These are phyloP conservation scores for Cladophialophora psammophila DNA, from an alignment of 2,329 filamentous ascomycete genomes.

Conservation along the genomic window DNA sequence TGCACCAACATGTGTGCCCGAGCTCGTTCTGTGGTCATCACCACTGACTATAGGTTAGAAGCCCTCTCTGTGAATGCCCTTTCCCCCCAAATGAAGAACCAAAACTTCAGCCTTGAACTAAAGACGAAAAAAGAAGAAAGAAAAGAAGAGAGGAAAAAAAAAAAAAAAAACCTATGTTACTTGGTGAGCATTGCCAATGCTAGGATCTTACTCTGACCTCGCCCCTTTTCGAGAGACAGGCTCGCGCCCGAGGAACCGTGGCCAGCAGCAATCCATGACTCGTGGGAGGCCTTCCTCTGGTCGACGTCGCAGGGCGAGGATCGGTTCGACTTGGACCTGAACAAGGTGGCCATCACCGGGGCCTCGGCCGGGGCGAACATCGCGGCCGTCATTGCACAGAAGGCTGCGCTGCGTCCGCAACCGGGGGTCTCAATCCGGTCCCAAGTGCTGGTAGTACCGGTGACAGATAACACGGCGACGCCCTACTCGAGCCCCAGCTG, in stretches of 20 bases:
- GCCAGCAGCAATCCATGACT: constrained; percentile 65
- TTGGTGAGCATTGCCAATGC: constrained; percentile 1
- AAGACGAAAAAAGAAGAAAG: not conserved
- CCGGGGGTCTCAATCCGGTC: constrained; percentile 38
- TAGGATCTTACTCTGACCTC: constrained; percentile 17
- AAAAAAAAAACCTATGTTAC: not conserved
- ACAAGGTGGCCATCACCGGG: constrained; percentile 57
- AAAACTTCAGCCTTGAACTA: no score
- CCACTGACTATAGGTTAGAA: constrained; percentile 38
- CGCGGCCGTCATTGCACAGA: constrained; percentile 62
- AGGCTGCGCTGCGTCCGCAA: constrained; percentile 48
- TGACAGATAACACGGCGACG: constrained; percentile 64
- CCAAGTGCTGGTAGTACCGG: constrained; percentile 65
- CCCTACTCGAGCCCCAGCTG: constrained; percentile 57
- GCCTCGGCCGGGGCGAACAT: constrained; percentile 63
- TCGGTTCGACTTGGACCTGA: constrained; percentile 51
- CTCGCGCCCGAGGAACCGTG: constrained; percentile 65
- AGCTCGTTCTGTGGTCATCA: constrained; percentile 58
- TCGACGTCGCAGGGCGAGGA: constrained; percentile 37
- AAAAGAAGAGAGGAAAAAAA: not conserved
- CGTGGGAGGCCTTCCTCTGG: constrained; percentile 64
- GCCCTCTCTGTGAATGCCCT: constrained; percentile 5
- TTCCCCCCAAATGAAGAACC: not conserved
- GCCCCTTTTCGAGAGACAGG: constrained; percentile 43
- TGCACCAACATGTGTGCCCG: constrained; percentile 62